Percentiles rank a stretch among this genome's conserved stretches.
These are phyloP conservation scores for Grammothele lineata DNA, from an alignment of 768 basidiomycete genomes.

Conservation along the genomic window DNA sequence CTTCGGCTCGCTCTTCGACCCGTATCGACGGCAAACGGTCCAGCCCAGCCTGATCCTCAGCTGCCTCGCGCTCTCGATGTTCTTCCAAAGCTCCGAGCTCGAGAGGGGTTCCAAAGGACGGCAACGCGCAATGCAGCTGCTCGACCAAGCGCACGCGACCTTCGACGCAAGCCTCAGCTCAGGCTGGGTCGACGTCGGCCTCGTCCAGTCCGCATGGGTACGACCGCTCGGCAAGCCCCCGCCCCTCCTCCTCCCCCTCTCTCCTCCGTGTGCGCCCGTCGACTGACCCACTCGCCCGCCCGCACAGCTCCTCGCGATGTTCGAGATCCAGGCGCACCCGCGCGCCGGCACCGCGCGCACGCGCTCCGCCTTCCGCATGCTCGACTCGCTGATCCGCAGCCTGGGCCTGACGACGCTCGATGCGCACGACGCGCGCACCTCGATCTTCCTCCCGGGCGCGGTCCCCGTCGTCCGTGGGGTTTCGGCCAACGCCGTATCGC, in stretches of 20 bases:
- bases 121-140: conserved; percentile 51
- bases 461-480: conserved; percentile 16
- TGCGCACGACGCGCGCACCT: conserved; percentile 42
- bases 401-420: conserved; percentile 47
- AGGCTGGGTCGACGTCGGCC: conserved; percentile 67
- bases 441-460: conserved; percentile 8
- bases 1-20: conserved; percentile 53
- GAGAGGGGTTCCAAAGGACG: conserved; percentile 45
- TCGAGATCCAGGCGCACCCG: conserved; percentile 71
- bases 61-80: conserved; percentile 59
- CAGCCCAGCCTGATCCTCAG: conserved; percentile 67
- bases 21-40: conserved; percentile 46
- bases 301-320: conserved; percentile 61
- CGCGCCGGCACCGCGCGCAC: conserved; percentile 49
- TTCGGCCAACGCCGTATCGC: too few relatives aligned
- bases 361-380: conserved; percentile 52
- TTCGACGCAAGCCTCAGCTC: conserved; percentile 69
- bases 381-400: conserved; percentile 65
- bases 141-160: conserved; percentile 65
- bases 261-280: too few relatives aligned
- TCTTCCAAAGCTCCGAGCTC: conserved; percentile 65
- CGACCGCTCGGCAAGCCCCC: too few relatives aligned
- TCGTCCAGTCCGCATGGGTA: conserved; percentile 67
- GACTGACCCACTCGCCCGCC: not conserved
- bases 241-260: not conserved